Conservation (phyloP, 1,139 yeast species). For the Diutina mesorugosa region DNA sequence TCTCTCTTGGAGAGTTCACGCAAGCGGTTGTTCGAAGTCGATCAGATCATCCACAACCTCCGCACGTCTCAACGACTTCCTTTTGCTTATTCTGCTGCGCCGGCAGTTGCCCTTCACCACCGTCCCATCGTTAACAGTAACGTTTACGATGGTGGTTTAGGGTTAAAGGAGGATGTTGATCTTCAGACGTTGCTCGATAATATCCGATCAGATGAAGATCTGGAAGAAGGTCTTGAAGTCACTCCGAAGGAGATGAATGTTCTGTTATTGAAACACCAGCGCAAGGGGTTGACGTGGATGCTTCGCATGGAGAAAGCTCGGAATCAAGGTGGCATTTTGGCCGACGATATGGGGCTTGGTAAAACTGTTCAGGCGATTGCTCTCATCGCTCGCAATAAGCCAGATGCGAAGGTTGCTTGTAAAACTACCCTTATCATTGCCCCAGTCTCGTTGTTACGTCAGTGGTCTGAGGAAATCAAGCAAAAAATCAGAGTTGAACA, state of each 20-base stretch:
- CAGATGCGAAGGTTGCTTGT: constrained; percentile 14
- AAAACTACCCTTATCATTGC: constrained; percentile 69
- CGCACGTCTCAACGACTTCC: neutral
- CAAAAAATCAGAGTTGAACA: constrained; percentile 42
- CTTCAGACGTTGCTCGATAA: constrained; percentile 45
- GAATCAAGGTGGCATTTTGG: constrained; percentile 66
- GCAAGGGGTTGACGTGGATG: constrained; percentile 78
- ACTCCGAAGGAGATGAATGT: constrained; percentile 66
- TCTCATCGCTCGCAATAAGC: constrained; percentile 43
- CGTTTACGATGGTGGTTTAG: neutral
- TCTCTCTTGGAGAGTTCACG: neutral
- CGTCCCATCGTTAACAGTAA: neutral
- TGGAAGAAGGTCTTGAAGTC: constrained; percentile 31
- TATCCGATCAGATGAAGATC: constrained; percentile 41
- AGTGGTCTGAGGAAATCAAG: constrained; percentile 72
- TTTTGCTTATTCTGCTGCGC: neutral
- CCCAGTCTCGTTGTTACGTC: constrained; percentile 72
- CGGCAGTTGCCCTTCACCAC: neutral
- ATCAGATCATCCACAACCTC: neutral
- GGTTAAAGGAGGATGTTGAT: constrained; percentile 21
- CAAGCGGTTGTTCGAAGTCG: neutral
- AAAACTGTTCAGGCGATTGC: constrained; percentile 80
- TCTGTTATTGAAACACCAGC: constrained; percentile 68
- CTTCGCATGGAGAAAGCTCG: constrained; percentile 47
- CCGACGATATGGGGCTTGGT: constrained; percentile 94